Evolutionary conservation across 2,329 filamentous ascomycete species (phyloP), one percentile per base, ranked within the genome.

Genomic region (Venturiaceae sp.): DNA sequence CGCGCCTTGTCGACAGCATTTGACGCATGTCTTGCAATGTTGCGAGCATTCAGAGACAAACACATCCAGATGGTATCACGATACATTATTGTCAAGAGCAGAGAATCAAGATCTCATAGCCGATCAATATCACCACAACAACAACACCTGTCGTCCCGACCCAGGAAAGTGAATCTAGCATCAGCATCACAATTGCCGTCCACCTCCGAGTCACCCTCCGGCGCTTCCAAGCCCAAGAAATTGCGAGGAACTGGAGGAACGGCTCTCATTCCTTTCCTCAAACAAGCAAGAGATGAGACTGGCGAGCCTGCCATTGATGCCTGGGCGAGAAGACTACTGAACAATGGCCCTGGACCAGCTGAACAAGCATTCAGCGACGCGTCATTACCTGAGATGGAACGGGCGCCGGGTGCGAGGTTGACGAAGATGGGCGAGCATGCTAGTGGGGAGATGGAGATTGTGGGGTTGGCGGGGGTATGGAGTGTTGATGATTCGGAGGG

Each of bases 21-120:
- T 71, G 94, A 99, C 67, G 90, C 91, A 6, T 96, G 91, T 68
- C 79, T 99, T 7, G 86, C 84, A 23, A 89, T 91, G 72, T 77
- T 96, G 46, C 83, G 84, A 11, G 77, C 81, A 21, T 86, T 96
- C 67, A 86, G 92, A 60, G 92, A 96, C 73, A 95, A 92, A 71
- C 94, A 99, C 71, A 96, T 99, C 66, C 88, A 90, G 70, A 92
- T 99, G 65, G 94, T 99, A 19, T 91, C 90, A 4, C 87, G 94
- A 41, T 99, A 97, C 76, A 95, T 99, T 71, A 88, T 99, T 66
- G 78, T 94, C 64, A 92, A 92, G 47, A 92, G 89, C 1, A 84
- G 88, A 26, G 87, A 92, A 71, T 82, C 85, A 6, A 80, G 86
- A 57, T 83, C 82, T 1, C 76, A 84, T 50, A 82, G 83, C 60